These are phyloP conservation scores for Salix brachista DNA, from an alignment of 345 rosid species.

Conservation along the genomic window DNA sequence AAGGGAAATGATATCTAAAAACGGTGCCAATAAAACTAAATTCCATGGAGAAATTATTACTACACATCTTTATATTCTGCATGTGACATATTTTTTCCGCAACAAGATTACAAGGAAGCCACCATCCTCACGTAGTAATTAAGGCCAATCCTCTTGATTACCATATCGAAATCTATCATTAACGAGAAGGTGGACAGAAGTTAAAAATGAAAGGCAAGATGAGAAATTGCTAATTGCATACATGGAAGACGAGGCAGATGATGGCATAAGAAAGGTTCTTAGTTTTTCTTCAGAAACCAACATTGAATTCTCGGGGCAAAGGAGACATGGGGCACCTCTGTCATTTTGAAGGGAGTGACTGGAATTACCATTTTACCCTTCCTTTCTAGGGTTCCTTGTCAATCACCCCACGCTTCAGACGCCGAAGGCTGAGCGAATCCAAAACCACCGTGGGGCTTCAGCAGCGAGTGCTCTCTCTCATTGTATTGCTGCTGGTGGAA, in stretches of 20 bases:
- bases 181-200: not conserved
- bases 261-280: not conserved
- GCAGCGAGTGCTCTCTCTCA: slow-evolving; percentile 39
- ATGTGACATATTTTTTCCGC: slow-evolving; percentile 11
- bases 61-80: slow-evolving; percentile 8
- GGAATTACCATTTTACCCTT: slow-evolving; percentile 14
- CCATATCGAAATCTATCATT: not conserved
- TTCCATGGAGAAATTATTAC: not conserved
- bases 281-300: not conserved
- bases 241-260: slow-evolving; percentile 6
- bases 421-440: slow-evolving; percentile 45
- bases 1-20: not conserved
- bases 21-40: not conserved
- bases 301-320: too few species aligned
- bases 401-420: slow-evolving; percentile 41
- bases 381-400: not conserved
- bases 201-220: slow-evolving; percentile 1
- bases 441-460: slow-evolving; percentile 47
- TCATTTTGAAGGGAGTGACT: not conserved
- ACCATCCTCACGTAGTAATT: not conserved
- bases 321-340: not conserved
- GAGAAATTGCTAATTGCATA: not conserved
- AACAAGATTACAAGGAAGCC: slow-evolving; percentile 17
- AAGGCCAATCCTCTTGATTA: not conserved
- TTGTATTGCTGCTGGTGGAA: slow-evolving; percentile 34